Base-by-base conservation (phyloP, 768 basidiomycete genomes). In the Tylopilus vinaceipallidus region DNA sequence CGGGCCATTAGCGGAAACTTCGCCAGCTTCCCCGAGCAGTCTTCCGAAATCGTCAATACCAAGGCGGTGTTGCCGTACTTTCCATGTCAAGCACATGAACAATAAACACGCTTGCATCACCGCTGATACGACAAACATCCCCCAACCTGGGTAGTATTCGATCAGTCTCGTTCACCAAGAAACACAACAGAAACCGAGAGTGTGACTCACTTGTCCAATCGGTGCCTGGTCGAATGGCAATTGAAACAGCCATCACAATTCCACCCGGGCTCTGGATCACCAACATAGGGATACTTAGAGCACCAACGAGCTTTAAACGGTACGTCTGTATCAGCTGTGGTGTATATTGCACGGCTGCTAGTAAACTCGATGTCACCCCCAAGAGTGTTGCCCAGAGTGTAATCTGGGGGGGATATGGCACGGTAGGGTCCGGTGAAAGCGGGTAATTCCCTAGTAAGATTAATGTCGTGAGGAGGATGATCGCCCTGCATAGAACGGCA, bases 201-300 rank as follows among this genome's bases (percentile, higher is more conserved):
- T 3, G 12, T 20, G 33, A 61, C 80, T 42, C 58, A 89, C 87
- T 90, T 4, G 88, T 91, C 88, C 88, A 92, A 61, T 91, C 84
- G 0, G 88, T 91, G 0, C 86, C 86, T 2, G 87, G 86, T 48
- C 88, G 73, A 22, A 90, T 69, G 7, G 86, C 88, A 49, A 93
- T 89, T 54, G 84, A 89, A 4, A 85, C 54, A 6, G 91, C 87
- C 86, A 98, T 95, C n/a, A 91, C 63, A 3, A 90, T 72, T 1
- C 89, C 86, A 4, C 94, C 95, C 3, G 94, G 94, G 12, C 83
- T 91, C 69, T 98, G 95, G 14, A 99, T 90, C 41, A 82, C 71
- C 95, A 99, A 98, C 83, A 92, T 98, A 1, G 88, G 87, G 49
- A 99, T 89, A 61, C 91, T 94, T 14, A 98, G 74, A 0, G 93